These are phyloP conservation scores for Camellia granthamiana DNA, from an alignment of 148 eudicot genomes.

Conservation along the genomic window DNA sequence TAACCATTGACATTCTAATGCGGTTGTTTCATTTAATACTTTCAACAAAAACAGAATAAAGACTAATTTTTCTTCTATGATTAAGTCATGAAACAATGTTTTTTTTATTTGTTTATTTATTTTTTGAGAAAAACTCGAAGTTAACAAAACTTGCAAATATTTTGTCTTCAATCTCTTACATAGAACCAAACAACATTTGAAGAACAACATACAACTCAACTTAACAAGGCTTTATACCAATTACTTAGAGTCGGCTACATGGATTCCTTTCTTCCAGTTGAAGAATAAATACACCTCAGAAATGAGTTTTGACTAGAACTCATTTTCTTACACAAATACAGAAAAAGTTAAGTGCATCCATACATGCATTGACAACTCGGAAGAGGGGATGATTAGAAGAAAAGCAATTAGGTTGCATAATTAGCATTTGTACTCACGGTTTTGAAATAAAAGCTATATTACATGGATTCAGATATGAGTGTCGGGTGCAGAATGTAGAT, in stretches of 20 bases:
- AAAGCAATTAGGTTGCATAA: neutral
- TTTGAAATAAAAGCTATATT: neutral
- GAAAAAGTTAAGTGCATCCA: constrained; percentile 10
- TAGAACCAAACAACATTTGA: neutral
- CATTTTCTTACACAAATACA: neutral
- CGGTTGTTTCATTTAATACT: neutral
- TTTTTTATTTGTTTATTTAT: neutral
- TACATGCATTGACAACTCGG: neutral
- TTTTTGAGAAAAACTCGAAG: neutral
- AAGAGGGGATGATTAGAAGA: neutral
- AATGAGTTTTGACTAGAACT: neutral
- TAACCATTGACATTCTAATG: neutral
- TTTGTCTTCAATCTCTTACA: neutral
- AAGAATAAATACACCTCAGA: neutral
- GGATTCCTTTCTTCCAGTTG: neutral
- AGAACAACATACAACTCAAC: neutral
- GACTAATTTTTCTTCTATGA: neutral
- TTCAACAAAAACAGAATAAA: neutral
- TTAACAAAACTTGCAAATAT: neutral
- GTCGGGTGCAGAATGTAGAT: too few relatives aligned
- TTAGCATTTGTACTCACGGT: neutral
- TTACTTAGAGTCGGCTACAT: neutral
- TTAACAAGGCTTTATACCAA: neutral
- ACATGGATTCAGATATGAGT: too few relatives aligned
- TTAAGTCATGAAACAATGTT: too few relatives aligned